These are phyloP conservation scores for Lotus japonicus DNA, from an alignment of 306 rosid species.

Conservation along the genomic window DNA sequence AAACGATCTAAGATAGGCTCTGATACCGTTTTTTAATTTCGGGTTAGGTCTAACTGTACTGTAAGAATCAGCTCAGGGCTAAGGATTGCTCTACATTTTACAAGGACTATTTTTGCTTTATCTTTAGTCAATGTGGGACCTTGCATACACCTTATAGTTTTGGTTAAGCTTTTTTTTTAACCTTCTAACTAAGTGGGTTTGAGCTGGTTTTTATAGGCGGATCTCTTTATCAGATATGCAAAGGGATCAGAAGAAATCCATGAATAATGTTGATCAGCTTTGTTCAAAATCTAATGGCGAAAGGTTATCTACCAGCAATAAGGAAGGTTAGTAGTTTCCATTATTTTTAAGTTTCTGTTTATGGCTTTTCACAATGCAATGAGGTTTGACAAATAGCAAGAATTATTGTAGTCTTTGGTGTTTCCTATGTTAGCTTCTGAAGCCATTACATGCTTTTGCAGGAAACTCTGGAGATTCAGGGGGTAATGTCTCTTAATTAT, in stretches of 20 bases:
- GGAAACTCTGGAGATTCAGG: constrained; percentile 27
- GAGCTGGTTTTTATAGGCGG: constrained; percentile 20
- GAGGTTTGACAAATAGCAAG: neutral
- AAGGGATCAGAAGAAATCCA: constrained; percentile 26
- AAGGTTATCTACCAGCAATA: constrained; percentile 24
- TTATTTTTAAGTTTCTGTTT: constrained; percentile 9
- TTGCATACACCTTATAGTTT: neutral
- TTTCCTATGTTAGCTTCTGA: constrained; percentile 19
- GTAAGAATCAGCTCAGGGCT: too few relatives aligned
- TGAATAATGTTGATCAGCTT: constrained; percentile 27
- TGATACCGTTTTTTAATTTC: neutral
- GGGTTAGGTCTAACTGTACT: too few relatives aligned
- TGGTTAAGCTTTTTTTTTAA: constrained; percentile 6
- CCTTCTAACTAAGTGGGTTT: neutral
- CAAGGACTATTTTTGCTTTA: too few relatives aligned
- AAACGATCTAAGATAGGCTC: neutral
- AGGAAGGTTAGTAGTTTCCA: constrained; percentile 51
- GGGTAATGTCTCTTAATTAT: constrained; percentile 28
- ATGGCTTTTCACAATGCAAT: constrained; percentile 11
- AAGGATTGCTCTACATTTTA: too few relatives aligned
- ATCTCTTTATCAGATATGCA: constrained; percentile 10
- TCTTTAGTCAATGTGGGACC: too few relatives aligned
- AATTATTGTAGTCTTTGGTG: neutral
- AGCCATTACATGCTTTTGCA: constrained; percentile 33
- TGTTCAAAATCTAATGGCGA: constrained; percentile 34